Evolutionary conservation across 768 basidiomycete genomes (phyloP).

Genomic region (Boletus sp.): DNA sequence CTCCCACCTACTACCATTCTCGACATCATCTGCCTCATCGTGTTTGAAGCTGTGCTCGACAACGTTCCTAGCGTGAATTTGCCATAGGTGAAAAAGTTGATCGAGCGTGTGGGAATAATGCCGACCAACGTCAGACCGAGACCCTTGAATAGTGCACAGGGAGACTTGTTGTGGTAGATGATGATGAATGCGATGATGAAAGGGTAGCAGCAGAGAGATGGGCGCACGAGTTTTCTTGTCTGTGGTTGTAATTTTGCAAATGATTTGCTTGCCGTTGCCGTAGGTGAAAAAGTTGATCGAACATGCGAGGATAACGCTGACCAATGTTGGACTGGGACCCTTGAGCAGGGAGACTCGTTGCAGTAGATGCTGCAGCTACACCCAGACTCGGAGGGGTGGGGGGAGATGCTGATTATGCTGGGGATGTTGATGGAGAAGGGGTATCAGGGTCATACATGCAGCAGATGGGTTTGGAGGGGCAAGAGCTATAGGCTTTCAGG

Average conservation of each 20-base stretch:
- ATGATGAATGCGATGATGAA: slow-evolving; percentile 78
- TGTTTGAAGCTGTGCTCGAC: background rate
- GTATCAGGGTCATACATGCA: no score
- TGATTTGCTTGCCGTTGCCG: slow-evolving; percentile 91
- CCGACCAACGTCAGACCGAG: slow-evolving; percentile 91
- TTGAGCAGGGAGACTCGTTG: slow-evolving; percentile 92
- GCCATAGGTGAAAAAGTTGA: slow-evolving; percentile 97
- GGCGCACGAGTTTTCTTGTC: slow-evolving; percentile 79
- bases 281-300: slow-evolving; percentile 99
- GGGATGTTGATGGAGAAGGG: no score
- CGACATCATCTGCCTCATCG: slow-evolving; percentile 10
- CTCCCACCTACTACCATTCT: slow-evolving; percentile 53
- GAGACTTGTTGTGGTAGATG: slow-evolving; percentile 88
- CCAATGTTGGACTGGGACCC: slow-evolving; percentile 90
- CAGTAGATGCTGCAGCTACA: no score
- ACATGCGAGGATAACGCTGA: slow-evolving; percentile 92
- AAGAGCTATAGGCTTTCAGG: no score
- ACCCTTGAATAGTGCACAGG: slow-evolving; percentile 89
- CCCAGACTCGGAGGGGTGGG: no score
- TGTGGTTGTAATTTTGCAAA: slow-evolving; percentile 77
- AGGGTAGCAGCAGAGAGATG: slow-evolving; percentile 88
- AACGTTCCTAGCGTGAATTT: no score
- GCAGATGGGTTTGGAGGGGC: no score
- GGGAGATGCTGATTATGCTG: no score
- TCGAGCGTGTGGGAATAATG: slow-evolving; percentile 92